Evolutionary conservation across 73 alveolate genomes (phyloP).

Genomic region (Tetrahymena borealis): DNA sequence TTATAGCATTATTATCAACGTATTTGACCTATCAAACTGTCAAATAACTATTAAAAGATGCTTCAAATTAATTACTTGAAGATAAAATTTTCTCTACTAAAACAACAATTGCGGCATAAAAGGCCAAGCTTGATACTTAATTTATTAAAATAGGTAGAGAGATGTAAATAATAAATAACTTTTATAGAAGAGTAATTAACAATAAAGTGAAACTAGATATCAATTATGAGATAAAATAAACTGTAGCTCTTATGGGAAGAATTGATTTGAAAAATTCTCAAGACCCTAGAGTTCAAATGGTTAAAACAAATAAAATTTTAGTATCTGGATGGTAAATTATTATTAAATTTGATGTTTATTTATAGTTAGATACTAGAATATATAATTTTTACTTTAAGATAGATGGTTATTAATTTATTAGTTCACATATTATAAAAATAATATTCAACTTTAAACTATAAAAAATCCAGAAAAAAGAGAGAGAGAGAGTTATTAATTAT

Average conservation of each 20-base stretch:
- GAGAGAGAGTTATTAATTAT: too few relatives aligned
- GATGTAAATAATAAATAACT: neutral
- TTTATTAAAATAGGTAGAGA: neutral
- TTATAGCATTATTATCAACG: neutral
- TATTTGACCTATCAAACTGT: neutral
- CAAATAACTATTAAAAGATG: neutral
- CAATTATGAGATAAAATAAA: neutral
- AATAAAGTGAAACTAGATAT: neutral
- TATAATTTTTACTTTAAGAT: too few relatives aligned
- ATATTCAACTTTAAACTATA: too few relatives aligned
- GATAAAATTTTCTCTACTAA: neutral
- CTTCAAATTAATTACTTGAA: neutral
- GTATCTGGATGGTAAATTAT: neutral
- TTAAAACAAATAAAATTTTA: neutral
- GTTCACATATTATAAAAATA: too few relatives aligned
- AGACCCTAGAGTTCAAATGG: neutral
- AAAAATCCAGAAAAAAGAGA: too few relatives aligned
- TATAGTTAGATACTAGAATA: too few relatives aligned
- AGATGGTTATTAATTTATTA: too few relatives aligned
- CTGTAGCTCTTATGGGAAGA: neutral
- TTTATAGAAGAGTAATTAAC: neutral
- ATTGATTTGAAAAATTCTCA: neutral
- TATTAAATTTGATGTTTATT: too few relatives aligned
- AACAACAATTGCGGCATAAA: neutral
- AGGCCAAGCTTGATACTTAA: neutral